phyloP scores from a whole-genome alignment of 2,329 filamentous ascomycete species.

The Calonectria crousiana region DNA sequence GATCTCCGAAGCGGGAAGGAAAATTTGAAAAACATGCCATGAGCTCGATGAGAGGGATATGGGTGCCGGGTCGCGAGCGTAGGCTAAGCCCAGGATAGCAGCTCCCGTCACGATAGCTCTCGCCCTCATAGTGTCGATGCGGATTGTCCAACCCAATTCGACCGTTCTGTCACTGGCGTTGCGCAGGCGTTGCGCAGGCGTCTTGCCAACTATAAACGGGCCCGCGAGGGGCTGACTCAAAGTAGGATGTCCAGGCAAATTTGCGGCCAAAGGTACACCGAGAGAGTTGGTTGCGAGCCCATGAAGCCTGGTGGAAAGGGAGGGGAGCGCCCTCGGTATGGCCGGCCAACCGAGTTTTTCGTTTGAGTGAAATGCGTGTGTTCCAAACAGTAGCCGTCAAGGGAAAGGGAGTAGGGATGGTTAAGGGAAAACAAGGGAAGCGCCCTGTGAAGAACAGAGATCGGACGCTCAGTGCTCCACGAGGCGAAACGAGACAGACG shows the following conservation, averaged over 20 bases:
- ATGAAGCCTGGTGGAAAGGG: conserved; percentile 16
- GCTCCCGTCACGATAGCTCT: conserved; percentile 30
- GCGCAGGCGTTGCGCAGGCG: neutral
- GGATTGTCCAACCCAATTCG: neutral
- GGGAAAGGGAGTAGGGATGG: neutral
- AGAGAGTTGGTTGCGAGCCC: conserved; percentile 19
- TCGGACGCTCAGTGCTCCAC: neutral
- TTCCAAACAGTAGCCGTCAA: neutral
- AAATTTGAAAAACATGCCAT: conserved; percentile 32
- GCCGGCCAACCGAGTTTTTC: conserved; percentile 14
- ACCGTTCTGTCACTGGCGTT: neutral
- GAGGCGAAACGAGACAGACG: neutral
- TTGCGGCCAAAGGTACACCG: conserved; percentile 1
- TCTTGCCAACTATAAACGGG: conserved; percentile 4
- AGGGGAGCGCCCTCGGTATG: conserved; percentile 26
- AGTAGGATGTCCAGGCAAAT: neutral
- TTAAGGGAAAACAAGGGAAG: neutral
- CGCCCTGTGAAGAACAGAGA: neutral
- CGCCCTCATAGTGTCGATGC: conserved; percentile 32
- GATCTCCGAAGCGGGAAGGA: neutral
- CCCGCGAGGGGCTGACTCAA: conserved; percentile 4
- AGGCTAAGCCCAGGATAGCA: conserved; percentile 30
- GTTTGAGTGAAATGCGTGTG: neutral
- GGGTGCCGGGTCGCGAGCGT: conserved; percentile 36
- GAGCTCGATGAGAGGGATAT: conserved; percentile 35